A percentile compares a stretch with the other conserved stretches of the same genome.
Evolutionary conservation across 2,329 filamentous ascomycete genomes (phyloP).

Genomic region (Madurella mycetomatis): DNA sequence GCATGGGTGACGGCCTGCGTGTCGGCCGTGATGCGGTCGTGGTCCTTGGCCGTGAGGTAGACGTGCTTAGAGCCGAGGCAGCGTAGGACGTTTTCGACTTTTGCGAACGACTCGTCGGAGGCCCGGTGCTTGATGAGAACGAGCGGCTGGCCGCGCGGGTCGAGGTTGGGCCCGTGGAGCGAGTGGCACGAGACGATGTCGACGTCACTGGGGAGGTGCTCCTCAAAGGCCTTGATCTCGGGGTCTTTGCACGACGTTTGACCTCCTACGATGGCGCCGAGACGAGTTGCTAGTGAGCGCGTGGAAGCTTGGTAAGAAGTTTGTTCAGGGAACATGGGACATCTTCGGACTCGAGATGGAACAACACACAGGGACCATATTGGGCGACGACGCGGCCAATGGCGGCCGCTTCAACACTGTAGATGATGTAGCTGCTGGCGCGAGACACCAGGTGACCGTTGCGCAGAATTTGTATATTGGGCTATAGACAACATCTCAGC

Average conservation of each 20-base stretch:
- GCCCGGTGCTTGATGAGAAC: conserved; percentile 91
- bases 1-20: conserved; percentile 98
- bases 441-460: conserved; percentile 96
- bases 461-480: conserved; percentile 78
- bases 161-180: conserved; percentile 86
- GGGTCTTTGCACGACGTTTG: conserved; percentile 98
- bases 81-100: conserved; percentile 75
- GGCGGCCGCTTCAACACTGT: conserved; percentile 91
- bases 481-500: conserved; percentile 60
- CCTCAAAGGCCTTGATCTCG: conserved; percentile 90
- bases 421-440: conserved; percentile 97
- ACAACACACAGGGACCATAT: conserved; percentile 82
- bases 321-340: not conserved
- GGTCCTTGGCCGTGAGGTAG: conserved; percentile 77
- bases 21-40: conserved; percentile 96
- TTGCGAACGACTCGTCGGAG: conserved; percentile 66
- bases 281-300: conserved; percentile 70
- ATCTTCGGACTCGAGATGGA: conserved; percentile 5
- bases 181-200: conserved; percentile 96
- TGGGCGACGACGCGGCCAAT: conserved; percentile 83
- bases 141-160: conserved; percentile 82
- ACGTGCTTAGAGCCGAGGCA: conserved; percentile 85
- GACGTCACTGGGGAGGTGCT: conserved; percentile 79
- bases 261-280: conserved; percentile 90
- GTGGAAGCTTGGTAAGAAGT: conserved; percentile 18